Conservation (phyloP, 1,139 yeast species). For the Scheffersomyces cryptocercus region DNA sequence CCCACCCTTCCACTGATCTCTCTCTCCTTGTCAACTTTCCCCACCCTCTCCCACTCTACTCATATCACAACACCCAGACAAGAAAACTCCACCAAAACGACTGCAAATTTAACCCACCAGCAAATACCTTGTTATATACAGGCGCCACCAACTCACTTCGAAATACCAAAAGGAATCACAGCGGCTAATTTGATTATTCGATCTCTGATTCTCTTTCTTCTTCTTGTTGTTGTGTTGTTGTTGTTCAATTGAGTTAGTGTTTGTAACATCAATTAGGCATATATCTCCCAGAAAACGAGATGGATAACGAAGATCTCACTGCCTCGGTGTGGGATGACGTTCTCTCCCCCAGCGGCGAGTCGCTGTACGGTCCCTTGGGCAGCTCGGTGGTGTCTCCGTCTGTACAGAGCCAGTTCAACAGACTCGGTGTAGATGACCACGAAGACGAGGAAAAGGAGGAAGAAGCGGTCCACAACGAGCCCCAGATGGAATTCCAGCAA, state of each 20-base stretch:
- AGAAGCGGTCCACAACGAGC: slow-evolving; percentile 19
- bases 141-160: too few relatives aligned
- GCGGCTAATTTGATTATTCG: too few relatives aligned
- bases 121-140: too few relatives aligned
- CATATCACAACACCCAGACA: too few relatives aligned
- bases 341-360: slow-evolving; percentile 13
- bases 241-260: not conserved
- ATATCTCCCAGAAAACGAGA: slow-evolving; percentile 5
- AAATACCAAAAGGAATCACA: too few relatives aligned
- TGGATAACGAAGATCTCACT: slow-evolving; percentile 26
- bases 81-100: too few relatives aligned
- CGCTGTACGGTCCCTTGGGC: slow-evolving; percentile 11
- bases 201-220: too few relatives aligned
- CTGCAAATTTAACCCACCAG: too few relatives aligned
- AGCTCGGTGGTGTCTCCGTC: slow-evolving; percentile 12
- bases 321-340: slow-evolving; percentile 33
- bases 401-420: slow-evolving; percentile 28
- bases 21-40: too few relatives aligned
- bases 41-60: too few relatives aligned
- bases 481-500: slow-evolving; percentile 14
- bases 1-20: too few relatives aligned
- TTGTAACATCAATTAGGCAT: not conserved
- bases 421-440: slow-evolving; percentile 20
- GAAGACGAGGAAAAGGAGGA: slow-evolving; percentile 20
- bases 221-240: too few relatives aligned